Conservation (phyloP, 805 yeast species). For the Metahyphopichia silvanorum region DNA sequence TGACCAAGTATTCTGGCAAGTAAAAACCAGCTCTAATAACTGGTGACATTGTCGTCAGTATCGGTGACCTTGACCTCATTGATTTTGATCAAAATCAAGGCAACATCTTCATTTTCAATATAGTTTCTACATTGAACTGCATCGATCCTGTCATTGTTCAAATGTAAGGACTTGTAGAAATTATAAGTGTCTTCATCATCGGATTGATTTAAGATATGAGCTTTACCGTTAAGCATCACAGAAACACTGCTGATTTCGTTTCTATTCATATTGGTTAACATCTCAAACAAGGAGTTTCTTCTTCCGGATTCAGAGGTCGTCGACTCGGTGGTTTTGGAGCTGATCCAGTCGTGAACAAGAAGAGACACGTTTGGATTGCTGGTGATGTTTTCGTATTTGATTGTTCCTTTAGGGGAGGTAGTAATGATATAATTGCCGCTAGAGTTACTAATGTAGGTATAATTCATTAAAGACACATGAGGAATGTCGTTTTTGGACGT, state of each 20-base stretch:
- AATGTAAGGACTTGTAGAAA: constrained; percentile 60
- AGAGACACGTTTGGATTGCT: constrained; percentile 77
- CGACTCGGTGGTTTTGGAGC: constrained; percentile 42
- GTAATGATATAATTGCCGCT: constrained; percentile 57
- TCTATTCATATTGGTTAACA: constrained; percentile 75
- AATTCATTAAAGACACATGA: constrained; percentile 90
- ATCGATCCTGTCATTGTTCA: constrained; percentile 66
- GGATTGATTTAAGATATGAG: constrained; percentile 44
- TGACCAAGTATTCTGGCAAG: not conserved
- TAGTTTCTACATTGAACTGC: constrained; percentile 54
- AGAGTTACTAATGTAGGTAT: constrained; percentile 53
- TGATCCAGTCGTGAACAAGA: constrained; percentile 88
- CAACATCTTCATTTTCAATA: constrained; percentile 54
- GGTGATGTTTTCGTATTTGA: constrained; percentile 67
- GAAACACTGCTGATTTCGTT: constrained; percentile 75
- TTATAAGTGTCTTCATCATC: constrained; percentile 45
- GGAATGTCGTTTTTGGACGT: constrained; percentile 75
- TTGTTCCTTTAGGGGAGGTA: constrained; percentile 69
- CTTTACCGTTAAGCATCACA: constrained; percentile 76
- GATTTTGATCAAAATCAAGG: constrained; percentile 63
- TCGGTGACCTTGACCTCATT: constrained; percentile 77
- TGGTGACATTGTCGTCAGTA: constrained; percentile 55
- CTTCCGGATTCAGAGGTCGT: constrained; percentile 9
- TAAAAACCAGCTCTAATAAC: constrained; percentile 19
- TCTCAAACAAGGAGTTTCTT: constrained; percentile 37